A percentile compares a stretch with the other conserved stretches of the same genome.
phyloP scores from a whole-genome alignment of 106 monocot species.

The Agapanthus africanus region DNA sequence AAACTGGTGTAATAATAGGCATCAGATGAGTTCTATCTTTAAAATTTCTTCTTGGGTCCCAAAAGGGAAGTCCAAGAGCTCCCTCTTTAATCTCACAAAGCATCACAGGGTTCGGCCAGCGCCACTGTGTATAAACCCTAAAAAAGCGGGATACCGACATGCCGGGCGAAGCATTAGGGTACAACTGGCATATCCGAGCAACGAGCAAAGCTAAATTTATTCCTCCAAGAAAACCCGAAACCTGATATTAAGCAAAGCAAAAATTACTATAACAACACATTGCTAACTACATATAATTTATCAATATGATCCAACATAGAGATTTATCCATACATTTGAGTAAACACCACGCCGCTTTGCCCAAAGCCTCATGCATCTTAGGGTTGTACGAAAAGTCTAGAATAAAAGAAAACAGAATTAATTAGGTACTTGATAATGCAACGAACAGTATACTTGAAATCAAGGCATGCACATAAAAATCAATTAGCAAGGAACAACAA shows the following conservation, averaged over 20 bases:
- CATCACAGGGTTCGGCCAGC: conserved; percentile 99
- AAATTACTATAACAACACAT: not conserved
- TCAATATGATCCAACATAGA: too few relatives aligned
- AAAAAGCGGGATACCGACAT: conserved; percentile 95
- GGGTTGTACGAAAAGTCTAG: conserved; percentile 84
- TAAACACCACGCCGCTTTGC: conserved; percentile 92
- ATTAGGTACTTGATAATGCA: not conserved
- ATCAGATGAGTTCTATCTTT: conserved; percentile 79
- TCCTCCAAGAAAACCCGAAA: conserved; percentile 95
- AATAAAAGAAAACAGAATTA: conserved; percentile 20
- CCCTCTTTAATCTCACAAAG: conserved; percentile 89
- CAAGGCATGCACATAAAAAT: too few relatives aligned
- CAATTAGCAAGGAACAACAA: not conserved
- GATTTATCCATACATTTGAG: conserved; percentile 88
- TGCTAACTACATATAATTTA: conserved; percentile 21
- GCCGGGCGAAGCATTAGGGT: conserved; percentile 84
- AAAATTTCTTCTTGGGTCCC: conserved; percentile 91
- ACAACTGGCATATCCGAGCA: conserved; percentile 91
- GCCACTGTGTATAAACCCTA: conserved; percentile 87
- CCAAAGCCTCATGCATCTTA: conserved; percentile 95
- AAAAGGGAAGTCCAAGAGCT: conserved; percentile 65
- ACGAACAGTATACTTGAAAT: too few relatives aligned
- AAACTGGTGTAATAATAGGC: conserved; percentile 99
- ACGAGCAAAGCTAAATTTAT: conserved; percentile 99
- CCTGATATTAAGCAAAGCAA: conserved; percentile 27